A percentile compares a stretch with the other conserved stretches of the same genome.
Evolutionary conservation across 75 land plant genomes (phyloP).

Genomic region (Pinus taeda): DNA sequence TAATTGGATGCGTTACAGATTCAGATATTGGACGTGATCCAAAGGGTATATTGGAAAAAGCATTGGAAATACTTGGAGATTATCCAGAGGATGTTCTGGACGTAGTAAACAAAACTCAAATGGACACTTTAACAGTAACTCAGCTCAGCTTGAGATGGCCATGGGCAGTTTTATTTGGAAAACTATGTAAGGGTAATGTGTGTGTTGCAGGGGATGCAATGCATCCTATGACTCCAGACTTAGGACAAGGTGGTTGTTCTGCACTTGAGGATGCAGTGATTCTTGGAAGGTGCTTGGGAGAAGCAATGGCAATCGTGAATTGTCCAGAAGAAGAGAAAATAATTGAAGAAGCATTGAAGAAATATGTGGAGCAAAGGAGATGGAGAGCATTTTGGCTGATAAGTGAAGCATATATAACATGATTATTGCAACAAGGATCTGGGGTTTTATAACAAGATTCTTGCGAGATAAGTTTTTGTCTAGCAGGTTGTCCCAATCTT

Average conservation of each 20-base stretch:
- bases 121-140: constrained; percentile 5
- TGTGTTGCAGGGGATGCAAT: constrained; percentile 65
- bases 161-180: constrained; percentile 27
- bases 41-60: constrained; percentile 19
- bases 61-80: constrained; percentile 6
- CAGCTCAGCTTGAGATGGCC: constrained; percentile 37
- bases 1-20: background rate
- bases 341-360: constrained; percentile 16
- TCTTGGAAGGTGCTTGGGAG: constrained; percentile 33
- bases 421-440: constrained; percentile 20
- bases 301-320: constrained; percentile 10
- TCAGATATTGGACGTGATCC: constrained; percentile 11
- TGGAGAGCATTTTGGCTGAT: constrained; percentile 10
- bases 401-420: constrained; percentile 17
- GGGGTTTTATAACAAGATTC: constrained; percentile 10
- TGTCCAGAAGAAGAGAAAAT: background rate
- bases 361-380: constrained; percentile 20
- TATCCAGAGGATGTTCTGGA: constrained; percentile 11
- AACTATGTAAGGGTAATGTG: constrained; percentile 33
- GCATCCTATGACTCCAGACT: constrained; percentile 61
- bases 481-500: background rate
- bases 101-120: constrained; percentile 17
- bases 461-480: constrained; percentile 21
- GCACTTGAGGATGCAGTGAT: constrained; percentile 62
- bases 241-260: constrained; percentile 61